Evolutionary conservation across 495 filamentous ascomycete species (phyloP).

Genomic region (Amorphotheca resinae): DNA sequence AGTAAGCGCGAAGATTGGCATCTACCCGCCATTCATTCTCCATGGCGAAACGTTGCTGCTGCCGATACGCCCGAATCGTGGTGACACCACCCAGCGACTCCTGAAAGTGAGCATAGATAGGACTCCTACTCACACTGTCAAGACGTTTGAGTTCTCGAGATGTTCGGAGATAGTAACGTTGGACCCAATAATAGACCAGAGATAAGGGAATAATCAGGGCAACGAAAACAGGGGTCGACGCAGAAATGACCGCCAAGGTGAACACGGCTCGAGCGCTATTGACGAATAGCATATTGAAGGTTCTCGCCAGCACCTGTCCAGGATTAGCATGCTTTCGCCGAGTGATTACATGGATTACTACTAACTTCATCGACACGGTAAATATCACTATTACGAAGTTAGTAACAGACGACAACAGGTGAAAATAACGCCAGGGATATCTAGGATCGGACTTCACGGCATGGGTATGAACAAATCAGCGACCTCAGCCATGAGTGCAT

Average conservation of each 20-base stretch:
- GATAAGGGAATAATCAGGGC: conserved; percentile 68
- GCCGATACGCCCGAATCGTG: conserved; percentile 94
- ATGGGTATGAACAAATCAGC: conserved; percentile 10
- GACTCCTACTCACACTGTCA: conserved; percentile 88
- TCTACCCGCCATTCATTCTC: conserved; percentile 99
- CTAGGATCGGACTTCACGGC: conserved; percentile 17
- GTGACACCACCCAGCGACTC: conserved; percentile 90
- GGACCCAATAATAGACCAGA: conserved; percentile 80
- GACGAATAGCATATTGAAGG: conserved; percentile 88
- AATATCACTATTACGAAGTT: conserved; percentile 52
- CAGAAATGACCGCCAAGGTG: conserved; percentile 75
- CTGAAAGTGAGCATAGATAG: conserved; percentile 97
- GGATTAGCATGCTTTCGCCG: conserved; percentile 8
- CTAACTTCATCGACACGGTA: conserved; percentile 76
- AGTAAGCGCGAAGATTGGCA: conserved; percentile 89
- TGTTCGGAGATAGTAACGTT: conserved; percentile 92
- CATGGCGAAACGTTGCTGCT: conserved; percentile 71
- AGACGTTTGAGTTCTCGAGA: conserved; percentile 93
- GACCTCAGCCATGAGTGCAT: no score
- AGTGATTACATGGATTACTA: background rate
- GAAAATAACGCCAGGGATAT: conserved; percentile 14
- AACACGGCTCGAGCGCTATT: conserved; percentile 77
- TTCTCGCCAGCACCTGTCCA: conserved; percentile 60
- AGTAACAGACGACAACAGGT: conserved; percentile 1
- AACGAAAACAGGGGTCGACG: conserved; percentile 70